phyloP scores from a whole-genome alignment of 1,284 basidiomycete genomes.

The Moesziomyces sp. region DNA sequence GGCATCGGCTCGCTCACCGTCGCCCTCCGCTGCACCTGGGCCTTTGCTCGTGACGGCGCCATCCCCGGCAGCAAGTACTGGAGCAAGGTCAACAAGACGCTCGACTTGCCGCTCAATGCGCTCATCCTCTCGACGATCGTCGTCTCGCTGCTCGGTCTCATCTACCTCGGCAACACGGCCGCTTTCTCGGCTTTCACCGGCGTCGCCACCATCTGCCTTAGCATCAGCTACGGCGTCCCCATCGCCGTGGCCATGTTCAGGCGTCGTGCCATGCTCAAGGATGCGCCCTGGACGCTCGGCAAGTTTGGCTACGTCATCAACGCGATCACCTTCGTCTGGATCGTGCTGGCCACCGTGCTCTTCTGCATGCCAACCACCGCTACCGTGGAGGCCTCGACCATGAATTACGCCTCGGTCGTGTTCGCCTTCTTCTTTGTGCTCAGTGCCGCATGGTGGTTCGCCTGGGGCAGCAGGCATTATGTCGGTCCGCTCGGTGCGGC shows the following conservation, averaged over 20 bases:
- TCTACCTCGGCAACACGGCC: conserved; percentile 55
- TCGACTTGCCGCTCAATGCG: conserved; percentile 69
- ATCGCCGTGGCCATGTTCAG: conserved; percentile 68
- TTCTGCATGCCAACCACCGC: conserved; percentile 70
- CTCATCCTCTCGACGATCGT: conserved; percentile 69
- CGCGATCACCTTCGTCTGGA: conserved; percentile 69
- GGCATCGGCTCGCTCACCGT: conserved; percentile 70
- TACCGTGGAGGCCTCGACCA: conserved; percentile 66
- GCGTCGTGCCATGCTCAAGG: conserved; percentile 63
- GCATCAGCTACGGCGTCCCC: conserved; percentile 68
- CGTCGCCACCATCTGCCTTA: conserved; percentile 52
- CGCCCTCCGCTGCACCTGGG: conserved; percentile 70
- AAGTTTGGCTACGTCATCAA: conserved; percentile 68
- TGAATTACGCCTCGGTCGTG: conserved; percentile 67
- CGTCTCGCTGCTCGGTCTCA: conserved; percentile 68
- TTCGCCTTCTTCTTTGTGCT: conserved; percentile 52
- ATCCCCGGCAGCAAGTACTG: conserved; percentile 69
- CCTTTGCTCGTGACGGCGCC: conserved; percentile 70
- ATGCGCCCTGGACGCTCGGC: conserved; percentile 69
- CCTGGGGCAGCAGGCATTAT: conserved; percentile 46
- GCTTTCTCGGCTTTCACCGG: conserved; percentile 61
- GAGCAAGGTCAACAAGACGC: conserved; percentile 68
- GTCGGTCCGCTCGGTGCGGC: conserved; percentile 45
- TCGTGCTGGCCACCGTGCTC: conserved; percentile 69
- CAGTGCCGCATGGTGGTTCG: conserved; percentile 43